Conservation (phyloP, 2,329 filamentous ascomycete species). For the Zopfia rhizophila region DNA sequence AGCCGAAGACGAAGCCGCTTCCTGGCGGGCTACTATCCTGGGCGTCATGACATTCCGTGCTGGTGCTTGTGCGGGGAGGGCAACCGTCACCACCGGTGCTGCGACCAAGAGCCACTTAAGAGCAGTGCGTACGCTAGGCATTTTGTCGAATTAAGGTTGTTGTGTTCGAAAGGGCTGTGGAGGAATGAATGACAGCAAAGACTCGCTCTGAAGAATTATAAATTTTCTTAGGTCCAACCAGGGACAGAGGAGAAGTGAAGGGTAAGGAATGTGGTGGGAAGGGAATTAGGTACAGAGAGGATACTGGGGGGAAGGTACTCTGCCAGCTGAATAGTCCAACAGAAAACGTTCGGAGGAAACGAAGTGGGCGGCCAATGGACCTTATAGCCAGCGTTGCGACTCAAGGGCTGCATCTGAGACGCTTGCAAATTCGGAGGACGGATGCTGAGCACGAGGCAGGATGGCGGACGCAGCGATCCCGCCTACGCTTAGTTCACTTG, state of each 20-base stretch:
- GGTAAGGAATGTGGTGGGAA: slow-evolving; percentile 47
- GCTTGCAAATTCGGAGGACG: slow-evolving; percentile 50
- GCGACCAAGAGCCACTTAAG: slow-evolving; percentile 48
- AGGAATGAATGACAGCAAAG: slow-evolving; percentile 48
- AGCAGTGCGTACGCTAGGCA: slow-evolving; percentile 51
- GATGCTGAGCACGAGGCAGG: slow-evolving; percentile 43
- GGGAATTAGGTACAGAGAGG: slow-evolving; percentile 49
- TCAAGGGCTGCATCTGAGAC: slow-evolving; percentile 49
- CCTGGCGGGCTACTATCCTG: slow-evolving; percentile 38
- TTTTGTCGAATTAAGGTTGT: slow-evolving; percentile 43
- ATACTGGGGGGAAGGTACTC: slow-evolving; percentile 40
- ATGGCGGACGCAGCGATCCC: slow-evolving; percentile 43
- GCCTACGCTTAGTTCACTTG: slow-evolving; percentile 43
- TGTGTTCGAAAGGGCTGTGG: slow-evolving; percentile 26
- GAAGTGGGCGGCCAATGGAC: slow-evolving; percentile 49
- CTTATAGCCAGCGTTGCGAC: slow-evolving; percentile 48
- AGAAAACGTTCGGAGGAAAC: slow-evolving; percentile 50
- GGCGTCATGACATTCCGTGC: slow-evolving; percentile 3
- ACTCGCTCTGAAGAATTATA: slow-evolving; percentile 51
- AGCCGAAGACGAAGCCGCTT: slow-evolving; percentile 16
- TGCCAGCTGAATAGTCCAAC: slow-evolving; percentile 48
- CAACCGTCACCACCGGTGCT: slow-evolving; percentile 43
- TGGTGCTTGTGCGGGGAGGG: slow-evolving; percentile 37
- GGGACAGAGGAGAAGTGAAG: slow-evolving; percentile 50
- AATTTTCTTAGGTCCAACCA: slow-evolving; percentile 52